phyloP scores from a whole-genome alignment of 257 asterid genomes.

The Osmanthus fragrans region DNA sequence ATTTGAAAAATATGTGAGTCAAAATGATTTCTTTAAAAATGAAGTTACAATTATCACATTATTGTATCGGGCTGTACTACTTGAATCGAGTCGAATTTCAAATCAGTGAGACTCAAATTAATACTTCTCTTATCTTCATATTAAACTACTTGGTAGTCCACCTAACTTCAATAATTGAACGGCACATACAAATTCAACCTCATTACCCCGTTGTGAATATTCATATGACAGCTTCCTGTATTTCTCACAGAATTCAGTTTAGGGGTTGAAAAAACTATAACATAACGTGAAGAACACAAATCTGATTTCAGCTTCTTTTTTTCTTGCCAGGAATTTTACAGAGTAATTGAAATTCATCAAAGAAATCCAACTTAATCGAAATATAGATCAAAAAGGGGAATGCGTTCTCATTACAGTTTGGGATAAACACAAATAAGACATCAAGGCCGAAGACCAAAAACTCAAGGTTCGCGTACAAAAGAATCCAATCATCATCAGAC shows the following conservation, averaged over 20 bases:
- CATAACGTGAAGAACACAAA: slow-evolving; percentile 12
- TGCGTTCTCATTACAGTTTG: neutral
- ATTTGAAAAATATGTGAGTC: too few species aligned
- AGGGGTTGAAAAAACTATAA: slow-evolving; percentile 23
- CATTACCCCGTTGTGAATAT: slow-evolving; percentile 15
- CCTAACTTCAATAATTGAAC: neutral
- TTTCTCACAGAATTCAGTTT: slow-evolving; percentile 22
- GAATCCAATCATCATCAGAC: neutral
- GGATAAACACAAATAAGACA: neutral
- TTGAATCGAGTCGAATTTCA: too few species aligned
- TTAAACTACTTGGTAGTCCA: neutral
- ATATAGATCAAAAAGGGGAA: neutral
- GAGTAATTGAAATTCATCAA: too few species aligned
- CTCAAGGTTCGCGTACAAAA: neutral
- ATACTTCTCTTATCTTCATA: neutral
- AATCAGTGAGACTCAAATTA: neutral
- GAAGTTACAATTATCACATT: neutral
- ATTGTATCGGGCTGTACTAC: neutral
- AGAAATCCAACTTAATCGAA: neutral
- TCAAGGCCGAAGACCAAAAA: neutral
- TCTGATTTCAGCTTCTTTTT: too few species aligned
- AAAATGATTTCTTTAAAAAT: too few species aligned
- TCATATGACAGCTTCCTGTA: slow-evolving; percentile 42
- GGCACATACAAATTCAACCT: neutral
- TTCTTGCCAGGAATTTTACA: too few species aligned